Base-by-base conservation (phyloP, 176 grass and related monocot species). In the Oryza punctata region DNA sequence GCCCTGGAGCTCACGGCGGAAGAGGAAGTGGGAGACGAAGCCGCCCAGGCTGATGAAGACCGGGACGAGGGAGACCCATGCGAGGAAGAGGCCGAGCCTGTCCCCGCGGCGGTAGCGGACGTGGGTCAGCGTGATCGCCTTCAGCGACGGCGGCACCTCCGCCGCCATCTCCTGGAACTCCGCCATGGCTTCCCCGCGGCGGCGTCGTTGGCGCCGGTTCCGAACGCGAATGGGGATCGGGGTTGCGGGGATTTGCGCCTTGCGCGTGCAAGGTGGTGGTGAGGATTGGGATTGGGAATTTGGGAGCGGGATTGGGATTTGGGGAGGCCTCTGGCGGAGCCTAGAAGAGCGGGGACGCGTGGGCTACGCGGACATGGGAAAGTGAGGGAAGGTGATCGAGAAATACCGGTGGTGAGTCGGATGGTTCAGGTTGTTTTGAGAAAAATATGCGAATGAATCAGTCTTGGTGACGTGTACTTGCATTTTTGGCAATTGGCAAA, bases 11-110 rank as follows among this genome's bases (percentile, higher is more conserved):
- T 99, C 96, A 18, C 96, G 93, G 7, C 96, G 96, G 85, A 99
- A 99, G 83, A 99, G 88, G 75, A 99, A 96, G 87, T 99, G 93
- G 38, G 96, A 94, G 54, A 99, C 83, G 87, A 99, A 99, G 0
- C 96, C 96, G 5, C 96, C 96, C 65, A 99, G 71, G 44, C 87
- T 90, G 89, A 99, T 99, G 91, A 99, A 96, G 41, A 99, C 93
- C 2, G 96, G 93, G 64, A 99, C 7, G 66, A 99, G 96, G 77
- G 96, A 99, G 79, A 99, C 85, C 96, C 96, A 99, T 23, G 93
- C 96, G 44, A 99, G 93, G 76, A 85, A 87, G 82, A 91, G 87
- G 12, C 96, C 96, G 6, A 99, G 44, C 10, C 72, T 83, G 75
- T 99, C 96, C 40, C 93, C 93, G 23, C 85, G 85, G 2, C 21